phyloP scores from a whole-genome alignment of 2,329 filamentous ascomycete genomes.

The Talaromyces marneffei region DNA sequence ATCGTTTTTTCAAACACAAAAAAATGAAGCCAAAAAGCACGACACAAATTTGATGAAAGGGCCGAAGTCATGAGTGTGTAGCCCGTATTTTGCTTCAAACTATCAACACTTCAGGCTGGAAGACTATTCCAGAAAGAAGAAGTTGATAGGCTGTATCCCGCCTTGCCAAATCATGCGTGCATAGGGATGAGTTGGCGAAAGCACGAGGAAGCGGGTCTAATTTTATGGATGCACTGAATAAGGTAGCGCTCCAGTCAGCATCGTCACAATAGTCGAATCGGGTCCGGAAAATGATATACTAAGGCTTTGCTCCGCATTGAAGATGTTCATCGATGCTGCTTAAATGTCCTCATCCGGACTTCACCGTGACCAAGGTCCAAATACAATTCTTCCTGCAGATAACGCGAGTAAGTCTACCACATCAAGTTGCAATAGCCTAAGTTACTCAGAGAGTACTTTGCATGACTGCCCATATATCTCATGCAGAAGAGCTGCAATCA shows the following conservation, averaged over 20 bases:
- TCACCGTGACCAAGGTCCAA: neutral
- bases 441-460: neutral
- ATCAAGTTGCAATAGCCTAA: neutral
- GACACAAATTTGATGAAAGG: neutral
- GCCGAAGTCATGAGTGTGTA: neutral
- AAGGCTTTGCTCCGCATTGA: neutral
- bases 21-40: neutral
- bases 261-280: neutral
- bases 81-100: neutral
- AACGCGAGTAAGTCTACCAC: neutral
- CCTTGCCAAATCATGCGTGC: constrained; percentile 6
- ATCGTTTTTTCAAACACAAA: neutral
- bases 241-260: neutral
- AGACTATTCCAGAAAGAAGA: neutral
- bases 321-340: neutral
- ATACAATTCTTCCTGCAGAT: neutral
- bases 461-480: neutral
- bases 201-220: constrained; percentile 12
- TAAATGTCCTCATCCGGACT: neutral
- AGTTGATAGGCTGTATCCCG: neutral
- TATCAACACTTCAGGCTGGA: neutral
- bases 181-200: constrained; percentile 12
- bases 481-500: neutral
- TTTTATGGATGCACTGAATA: neutral
- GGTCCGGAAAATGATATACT: neutral